A percentile compares a stretch with the other conserved stretches of the same genome.
Evolutionary conservation across 495 filamentous ascomycete species (phyloP).

Genomic region (Lindgomyces ingoldianus): DNA sequence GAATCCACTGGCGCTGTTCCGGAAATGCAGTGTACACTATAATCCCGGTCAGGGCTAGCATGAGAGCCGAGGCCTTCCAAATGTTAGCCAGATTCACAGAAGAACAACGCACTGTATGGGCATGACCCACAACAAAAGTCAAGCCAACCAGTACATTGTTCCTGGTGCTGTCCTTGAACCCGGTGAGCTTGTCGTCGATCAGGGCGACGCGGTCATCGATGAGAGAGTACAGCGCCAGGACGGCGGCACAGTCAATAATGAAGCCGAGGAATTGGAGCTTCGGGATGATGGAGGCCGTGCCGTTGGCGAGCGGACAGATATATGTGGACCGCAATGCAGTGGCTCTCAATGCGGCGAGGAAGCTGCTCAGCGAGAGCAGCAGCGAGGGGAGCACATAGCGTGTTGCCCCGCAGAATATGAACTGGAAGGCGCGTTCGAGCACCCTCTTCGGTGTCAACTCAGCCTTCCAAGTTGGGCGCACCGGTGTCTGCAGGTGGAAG

Average conservation of each 20-base stretch:
- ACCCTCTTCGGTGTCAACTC: background rate
- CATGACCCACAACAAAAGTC: constrained; percentile 33
- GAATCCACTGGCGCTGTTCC: constrained; percentile 35
- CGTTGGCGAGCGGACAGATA: constrained; percentile 37
- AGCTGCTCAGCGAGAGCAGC: constrained; percentile 30
- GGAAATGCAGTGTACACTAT: constrained; percentile 17
- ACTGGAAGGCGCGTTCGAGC: constrained; percentile 1
- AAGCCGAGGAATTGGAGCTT: constrained; percentile 33
- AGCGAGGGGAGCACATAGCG: constrained; percentile 31
- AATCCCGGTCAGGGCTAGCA: constrained; percentile 17
- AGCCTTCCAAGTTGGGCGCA: background rate
- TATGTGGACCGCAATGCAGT: constrained; percentile 32
- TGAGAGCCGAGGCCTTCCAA: constrained; percentile 19
- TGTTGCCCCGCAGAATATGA: constrained; percentile 15
- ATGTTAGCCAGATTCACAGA: background rate
- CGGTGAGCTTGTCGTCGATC: background rate
- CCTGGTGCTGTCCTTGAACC: constrained; percentile 2
- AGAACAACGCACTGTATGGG: background rate
- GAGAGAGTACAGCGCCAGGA: constrained; percentile 21
- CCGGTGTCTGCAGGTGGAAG: background rate
- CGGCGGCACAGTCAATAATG: constrained; percentile 29
- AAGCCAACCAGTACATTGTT: constrained; percentile 32
- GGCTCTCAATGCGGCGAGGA: constrained; percentile 19
- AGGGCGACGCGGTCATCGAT: constrained; percentile 11
- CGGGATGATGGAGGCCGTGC: constrained; percentile 17